These are phyloP conservation scores for Aspergillus cristatus DNA, from an alignment of 495 filamentous ascomycete species.

Conservation along the genomic window DNA sequence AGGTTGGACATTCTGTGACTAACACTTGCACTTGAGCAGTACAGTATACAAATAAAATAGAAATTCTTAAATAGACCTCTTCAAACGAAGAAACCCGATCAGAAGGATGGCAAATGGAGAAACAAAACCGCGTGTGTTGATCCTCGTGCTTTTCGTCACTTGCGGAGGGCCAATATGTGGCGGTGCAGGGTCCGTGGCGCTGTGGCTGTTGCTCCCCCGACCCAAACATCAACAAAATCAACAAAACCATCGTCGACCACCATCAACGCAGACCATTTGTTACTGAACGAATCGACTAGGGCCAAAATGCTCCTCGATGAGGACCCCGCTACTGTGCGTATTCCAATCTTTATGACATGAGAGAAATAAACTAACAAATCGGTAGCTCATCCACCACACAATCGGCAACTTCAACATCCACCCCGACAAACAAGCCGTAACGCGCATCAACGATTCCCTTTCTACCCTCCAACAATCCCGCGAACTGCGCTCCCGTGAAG, in stretches of 20 bases:
- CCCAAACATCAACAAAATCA: conserved; percentile 17
- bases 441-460: conserved; percentile 80
- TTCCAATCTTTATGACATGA: neutral
- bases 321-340: conserved; percentile 70
- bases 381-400: conserved; percentile 79
- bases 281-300: neutral
- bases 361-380: conserved; percentile 15
- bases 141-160: conserved; percentile 23
- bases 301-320: conserved; percentile 91
- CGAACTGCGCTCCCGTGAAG: conserved; percentile 61
- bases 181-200: conserved; percentile 20
- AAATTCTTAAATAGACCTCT: no score
- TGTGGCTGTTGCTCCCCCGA: conserved; percentile 45
- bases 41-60: conserved; percentile 1
- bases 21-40: no score
- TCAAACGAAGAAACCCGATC: no score
- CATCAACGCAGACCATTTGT: neutral
- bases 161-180: conserved; percentile 32
- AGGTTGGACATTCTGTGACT: no score
- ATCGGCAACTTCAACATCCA: conserved; percentile 90
- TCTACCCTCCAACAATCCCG: conserved; percentile 70
- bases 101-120: no score
- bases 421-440: conserved; percentile 74
- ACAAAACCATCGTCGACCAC: conserved; percentile 3
- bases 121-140: no score